Percentiles rank a stretch among this genome's conserved stretches.
These are phyloP conservation scores for Aspergillus tamarii DNA, from an alignment of 2,329 filamentous ascomycete genomes.

Conservation along the genomic window DNA sequence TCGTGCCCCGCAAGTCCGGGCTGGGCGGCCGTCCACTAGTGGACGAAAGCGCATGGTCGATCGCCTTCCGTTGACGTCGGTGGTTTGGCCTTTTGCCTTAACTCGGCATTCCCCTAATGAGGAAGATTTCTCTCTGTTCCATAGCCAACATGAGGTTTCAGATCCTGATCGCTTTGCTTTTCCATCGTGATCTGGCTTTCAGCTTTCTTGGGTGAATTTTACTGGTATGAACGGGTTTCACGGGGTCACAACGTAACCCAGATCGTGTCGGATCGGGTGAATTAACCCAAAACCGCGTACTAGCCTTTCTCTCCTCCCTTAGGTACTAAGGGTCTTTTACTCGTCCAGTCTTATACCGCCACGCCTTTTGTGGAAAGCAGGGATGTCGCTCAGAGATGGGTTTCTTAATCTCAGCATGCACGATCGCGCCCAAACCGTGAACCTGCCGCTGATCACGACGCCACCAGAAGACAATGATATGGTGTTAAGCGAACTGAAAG, in stretches of 20 bases:
- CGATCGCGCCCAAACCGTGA: constrained; percentile 15
- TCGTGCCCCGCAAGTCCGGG: not conserved
- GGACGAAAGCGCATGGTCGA: constrained; percentile 1
- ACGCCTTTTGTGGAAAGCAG: not conserved
- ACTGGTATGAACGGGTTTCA: not conserved
- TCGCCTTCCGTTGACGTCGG: constrained; percentile 6
- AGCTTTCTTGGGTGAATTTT: not conserved
- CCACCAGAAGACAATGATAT: constrained; percentile 27
- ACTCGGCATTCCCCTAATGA: not conserved
- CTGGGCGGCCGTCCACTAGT: not conserved
- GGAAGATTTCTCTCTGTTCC: not conserved
- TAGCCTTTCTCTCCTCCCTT: not conserved
- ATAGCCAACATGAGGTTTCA: not conserved
- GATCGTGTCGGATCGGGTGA: not conserved
- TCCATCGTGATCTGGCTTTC: not conserved
- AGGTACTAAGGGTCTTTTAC: not conserved
- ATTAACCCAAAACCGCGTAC: not conserved
- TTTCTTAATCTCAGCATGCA: constrained; percentile 28
- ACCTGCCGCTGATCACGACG: constrained; percentile 26
- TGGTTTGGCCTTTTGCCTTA: constrained; percentile 1
- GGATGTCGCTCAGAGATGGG: constrained; percentile 27
- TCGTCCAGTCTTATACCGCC: too few species aligned
- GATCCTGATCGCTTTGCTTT: not conserved
- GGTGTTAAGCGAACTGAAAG: not conserved
- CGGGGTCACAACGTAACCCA: not conserved